Percentiles rank a stretch among this genome's conserved stretches.
Evolutionary conservation across 1,284 basidiomycete genomes (phyloP).

Genomic region (Tilletia walkeri): DNA sequence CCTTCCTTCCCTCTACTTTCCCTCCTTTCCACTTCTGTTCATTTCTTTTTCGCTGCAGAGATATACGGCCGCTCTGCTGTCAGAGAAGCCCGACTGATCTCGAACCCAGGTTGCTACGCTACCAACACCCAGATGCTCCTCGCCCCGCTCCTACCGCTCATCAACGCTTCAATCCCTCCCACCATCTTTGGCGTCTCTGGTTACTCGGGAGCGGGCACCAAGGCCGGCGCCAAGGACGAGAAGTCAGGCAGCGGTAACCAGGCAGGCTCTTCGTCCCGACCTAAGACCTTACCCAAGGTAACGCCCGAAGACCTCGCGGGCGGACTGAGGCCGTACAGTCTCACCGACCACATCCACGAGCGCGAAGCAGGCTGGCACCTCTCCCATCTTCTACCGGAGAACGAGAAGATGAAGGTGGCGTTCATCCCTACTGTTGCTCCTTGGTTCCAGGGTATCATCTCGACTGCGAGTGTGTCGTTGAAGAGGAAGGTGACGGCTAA

Average conservation of each 20-base stretch:
- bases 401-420: slow-evolving; percentile 65
- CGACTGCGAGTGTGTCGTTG: slow-evolving; percentile 78
- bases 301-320: slow-evolving; percentile 71
- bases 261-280: neutral
- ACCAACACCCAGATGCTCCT: slow-evolving; percentile 88
- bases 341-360: slow-evolving; percentile 98
- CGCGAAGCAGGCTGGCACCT: slow-evolving; percentile 86
- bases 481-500: slow-evolving; percentile 66
- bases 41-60: slow-evolving; percentile 63
- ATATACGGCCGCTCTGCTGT: slow-evolving; percentile 77
- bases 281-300: slow-evolving; percentile 74
- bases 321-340: slow-evolving; percentile 76
- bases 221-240: slow-evolving; percentile 60
- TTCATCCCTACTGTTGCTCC: slow-evolving; percentile 86
- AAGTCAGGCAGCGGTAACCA: neutral
- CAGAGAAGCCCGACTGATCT: slow-evolving; percentile 74
- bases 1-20: neutral
- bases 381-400: slow-evolving; percentile 60
- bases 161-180: slow-evolving; percentile 69
- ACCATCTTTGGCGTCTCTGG: slow-evolving; percentile 91
- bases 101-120: slow-evolving; percentile 96
- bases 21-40: too few relatives aligned
- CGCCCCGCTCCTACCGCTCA: slow-evolving; percentile 77
- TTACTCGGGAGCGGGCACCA: slow-evolving; percentile 90
- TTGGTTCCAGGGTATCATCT: slow-evolving; percentile 96